These are phyloP conservation scores for Fusarium chuoi DNA, from an alignment of 2,329 filamentous ascomycete species.

Conservation along the genomic window DNA sequence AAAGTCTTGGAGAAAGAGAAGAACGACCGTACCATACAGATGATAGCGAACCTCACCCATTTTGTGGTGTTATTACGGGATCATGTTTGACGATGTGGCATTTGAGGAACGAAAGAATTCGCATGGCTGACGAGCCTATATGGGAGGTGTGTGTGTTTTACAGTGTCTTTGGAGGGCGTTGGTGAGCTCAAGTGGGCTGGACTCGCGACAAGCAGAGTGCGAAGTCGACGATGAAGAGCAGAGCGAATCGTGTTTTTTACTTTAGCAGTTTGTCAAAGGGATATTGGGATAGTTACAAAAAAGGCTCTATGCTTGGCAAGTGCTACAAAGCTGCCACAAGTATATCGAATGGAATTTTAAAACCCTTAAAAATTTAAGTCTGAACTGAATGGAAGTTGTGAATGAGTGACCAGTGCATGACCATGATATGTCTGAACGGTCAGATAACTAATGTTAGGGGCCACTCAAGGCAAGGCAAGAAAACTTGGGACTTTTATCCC, in stretches of 20 bases:
- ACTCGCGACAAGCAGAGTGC: slow-evolving; percentile 35
- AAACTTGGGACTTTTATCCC: neutral
- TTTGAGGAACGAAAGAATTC: slow-evolving; percentile 44
- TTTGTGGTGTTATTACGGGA: slow-evolving; percentile 43
- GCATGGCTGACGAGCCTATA: slow-evolving; percentile 42
- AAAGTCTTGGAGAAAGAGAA: slow-evolving; percentile 26
- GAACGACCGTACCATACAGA: slow-evolving; percentile 39
- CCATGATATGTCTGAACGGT: neutral
- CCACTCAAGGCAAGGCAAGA: neutral
- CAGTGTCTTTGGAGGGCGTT: slow-evolving; percentile 41
- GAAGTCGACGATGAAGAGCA: slow-evolving; percentile 37
- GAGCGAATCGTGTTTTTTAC: slow-evolving; percentile 38
- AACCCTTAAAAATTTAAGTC: slow-evolving; percentile 3
- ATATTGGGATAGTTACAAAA: slow-evolving; percentile 44
- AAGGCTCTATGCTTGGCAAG: slow-evolving; percentile 40
- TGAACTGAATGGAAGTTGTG: neutral
- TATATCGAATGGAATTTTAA: slow-evolving; percentile 34
- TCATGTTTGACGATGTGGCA: slow-evolving; percentile 47
- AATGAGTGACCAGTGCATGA: neutral
- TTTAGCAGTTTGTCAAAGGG: slow-evolving; percentile 37
- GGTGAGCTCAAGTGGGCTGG: slow-evolving; percentile 46
- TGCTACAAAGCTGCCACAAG: slow-evolving; percentile 39
- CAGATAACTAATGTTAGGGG: neutral
- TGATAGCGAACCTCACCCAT: slow-evolving; percentile 37
- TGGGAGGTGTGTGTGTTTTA: slow-evolving; percentile 42